Percentiles rank a stretch among this genome's conserved stretches.
Evolutionary conservation across 73 alveolate genomes (phyloP).

Genomic region (Halteria grandinella): DNA sequence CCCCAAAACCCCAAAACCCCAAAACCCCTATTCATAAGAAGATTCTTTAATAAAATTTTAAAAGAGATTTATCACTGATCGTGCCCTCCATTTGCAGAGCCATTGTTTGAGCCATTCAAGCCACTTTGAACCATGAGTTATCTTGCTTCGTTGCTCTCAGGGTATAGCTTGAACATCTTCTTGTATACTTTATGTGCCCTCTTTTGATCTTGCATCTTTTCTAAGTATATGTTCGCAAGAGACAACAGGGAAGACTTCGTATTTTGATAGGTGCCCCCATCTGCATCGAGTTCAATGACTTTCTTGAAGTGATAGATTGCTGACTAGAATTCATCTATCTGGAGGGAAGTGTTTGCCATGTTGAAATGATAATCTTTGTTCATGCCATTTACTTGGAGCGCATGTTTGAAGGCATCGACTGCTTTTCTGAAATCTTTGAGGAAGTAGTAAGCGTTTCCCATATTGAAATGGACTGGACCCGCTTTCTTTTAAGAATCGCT

Average conservation of each 20-base stretch:
- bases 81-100: too few relatives aligned
- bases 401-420: conserved; percentile 17
- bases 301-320: conserved; percentile 47
- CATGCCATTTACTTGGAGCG: conserved; percentile 22
- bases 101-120: too few relatives aligned
- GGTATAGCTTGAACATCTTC: conserved; percentile 27
- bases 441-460: conserved; percentile 59
- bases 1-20: too few relatives aligned
- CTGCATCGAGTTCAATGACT: conserved; percentile 12
- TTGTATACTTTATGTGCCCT: conserved; percentile 33
- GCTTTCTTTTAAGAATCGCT: too few relatives aligned
- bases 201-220: conserved; percentile 13
- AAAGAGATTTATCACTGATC: too few relatives aligned
- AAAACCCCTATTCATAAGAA: too few relatives aligned
- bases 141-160: conserved; percentile 28
- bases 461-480: conserved; percentile 56
- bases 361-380: conserved; percentile 56
- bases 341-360: conserved; percentile 39
- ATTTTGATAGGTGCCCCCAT: background rate
- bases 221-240: conserved; percentile 18
- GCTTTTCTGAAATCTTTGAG: conserved; percentile 29
- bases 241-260: conserved; percentile 29
- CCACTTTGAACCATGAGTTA: too few relatives aligned
- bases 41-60: too few relatives aligned
- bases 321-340: conserved; percentile 42